Base-by-base conservation (phyloP, 83 land plant species). In the Thuja plicata region DNA sequence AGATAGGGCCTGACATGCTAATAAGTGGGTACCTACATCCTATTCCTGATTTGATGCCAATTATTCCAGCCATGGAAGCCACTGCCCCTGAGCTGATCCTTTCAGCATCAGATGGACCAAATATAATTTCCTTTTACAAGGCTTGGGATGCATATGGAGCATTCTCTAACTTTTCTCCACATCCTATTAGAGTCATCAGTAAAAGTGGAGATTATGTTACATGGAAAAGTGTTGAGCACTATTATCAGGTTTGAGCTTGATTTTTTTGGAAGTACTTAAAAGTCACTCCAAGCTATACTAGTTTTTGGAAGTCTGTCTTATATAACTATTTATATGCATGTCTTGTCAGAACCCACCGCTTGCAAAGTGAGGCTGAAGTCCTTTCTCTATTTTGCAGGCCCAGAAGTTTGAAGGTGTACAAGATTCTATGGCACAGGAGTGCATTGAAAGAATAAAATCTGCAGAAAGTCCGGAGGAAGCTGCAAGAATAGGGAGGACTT, bases 401-500 rank as follows among this genome's bases (percentile, higher is more conserved):
- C 95, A 96, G 37, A 98, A 97, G 81, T 98, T 97, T 91, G 81
- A 73, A 54, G 99, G 97, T 34, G 95, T 95, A 27, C 88, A 94
- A 77, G 95, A 91, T 89, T 90, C 93, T 85, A 50, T 86, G 34
- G 98, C 98, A 79, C 82, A 48, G 81, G 92, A 94, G 15, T 91
- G 87, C 74, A 78, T 95, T 46, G 92, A 91, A 77, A 81, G 90
- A 40, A 96, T 98, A 38, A 94, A 92, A 87, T 87, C 89, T 46
- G 94, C 96, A 73, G 91, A 91, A 87, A 96, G 99, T 91, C 98
- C 99, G 73, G 99, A 97, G 86, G 99, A 98, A 95, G 99, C 99
- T 87, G 97, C 99, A 84, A 89, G 97, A 73, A 80, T 94, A 8
- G 99, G 99, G 21, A 92, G 99, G 87, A 92, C 86, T 62, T 86